Evolutionary conservation across 163 green algal species (phyloP), one percentile per base, ranked within the genome.

Genomic region (Picocystis sp.): DNA sequence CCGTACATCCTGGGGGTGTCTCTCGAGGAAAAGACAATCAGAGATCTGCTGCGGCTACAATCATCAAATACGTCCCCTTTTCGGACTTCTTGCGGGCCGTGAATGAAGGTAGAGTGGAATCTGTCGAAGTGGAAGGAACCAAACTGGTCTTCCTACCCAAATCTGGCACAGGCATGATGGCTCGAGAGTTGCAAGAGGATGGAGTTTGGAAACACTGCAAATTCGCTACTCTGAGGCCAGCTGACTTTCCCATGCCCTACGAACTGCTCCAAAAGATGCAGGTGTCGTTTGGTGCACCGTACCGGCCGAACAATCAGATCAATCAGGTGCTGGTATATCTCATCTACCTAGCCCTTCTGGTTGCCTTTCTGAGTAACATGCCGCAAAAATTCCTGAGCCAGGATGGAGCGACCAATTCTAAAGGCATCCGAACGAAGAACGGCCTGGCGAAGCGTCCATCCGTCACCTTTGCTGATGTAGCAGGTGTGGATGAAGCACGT

Each of bases 401-500:
- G 77, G 80, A 14, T 63, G 70, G 35, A 58, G 73, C n/a, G 71
- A 84, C 61, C 55, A 61, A 15, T 52, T 54, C 24, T 35, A 44
- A 46, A 3, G 38, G 35, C 15, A 64, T 64, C 22, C 17, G 43
- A 25, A 33, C n/a, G 1, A 22, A 17, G 24, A 38, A 38, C 29
- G 29, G 29, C 5, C 29, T 38, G 29, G 29, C 8, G 29, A 38
- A 38, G 29, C 48, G 29, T 10, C 49, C 50, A 8, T 22, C 43
- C 11, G 52, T 80, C 47, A 82, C 58, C 11, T 89, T 84, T 76
- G 74, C 70, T 53, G 80, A 94, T 52, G 81, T 94, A 56, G 84
- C 82, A 21, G 84, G 83, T 6, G 77, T 91, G 43, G 83, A 90
- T 55, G 75, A 84, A 56, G 81, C 82, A 33, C 84, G 85, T 58